A percentile compares a stretch with the other conserved stretches of the same genome.
Conservation (phyloP, 2,329 filamentous ascomycete genomes). For the Phaeosphaeriaceae sp. region DNA sequence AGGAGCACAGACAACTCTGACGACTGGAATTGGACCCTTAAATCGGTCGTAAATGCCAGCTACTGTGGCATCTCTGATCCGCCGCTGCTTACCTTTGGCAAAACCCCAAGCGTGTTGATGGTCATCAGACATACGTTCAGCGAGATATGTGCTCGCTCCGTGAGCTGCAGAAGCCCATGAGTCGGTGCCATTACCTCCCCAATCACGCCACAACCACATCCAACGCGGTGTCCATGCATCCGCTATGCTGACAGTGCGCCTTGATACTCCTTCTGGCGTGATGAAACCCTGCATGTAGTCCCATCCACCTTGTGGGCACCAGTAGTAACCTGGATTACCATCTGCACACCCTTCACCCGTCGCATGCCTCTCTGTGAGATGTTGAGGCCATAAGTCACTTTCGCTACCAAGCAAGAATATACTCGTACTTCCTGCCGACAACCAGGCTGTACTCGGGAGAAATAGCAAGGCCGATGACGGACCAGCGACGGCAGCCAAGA, state of each 20-base stretch:
- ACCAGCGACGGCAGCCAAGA: slow-evolving; percentile 5
- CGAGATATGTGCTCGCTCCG: slow-evolving; percentile 4
- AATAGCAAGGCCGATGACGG: slow-evolving; percentile 9
- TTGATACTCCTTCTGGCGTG: slow-evolving; percentile 1
- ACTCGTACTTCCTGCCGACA: slow-evolving; percentile 3
- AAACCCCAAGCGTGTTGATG: slow-evolving; percentile 3
- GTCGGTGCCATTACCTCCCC: background rate
- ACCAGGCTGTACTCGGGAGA: slow-evolving; percentile 2
- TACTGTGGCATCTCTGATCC: slow-evolving; percentile 1
- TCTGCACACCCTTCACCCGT: background rate
- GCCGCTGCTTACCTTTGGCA: background rate
- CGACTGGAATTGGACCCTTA: slow-evolving; percentile 3
- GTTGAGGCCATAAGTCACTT: slow-evolving; percentile 1
- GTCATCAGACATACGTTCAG: background rate
- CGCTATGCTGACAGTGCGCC: background rate
- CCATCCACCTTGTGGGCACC: slow-evolving; percentile 4
- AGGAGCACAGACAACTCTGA: slow-evolving; percentile 3
- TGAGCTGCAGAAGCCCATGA: slow-evolving; percentile 3
- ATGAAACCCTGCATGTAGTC: slow-evolving; percentile 3
- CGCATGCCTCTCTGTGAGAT: background rate
- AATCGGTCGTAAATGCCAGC: slow-evolving; percentile 1
- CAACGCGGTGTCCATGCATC: slow-evolving; percentile 5
- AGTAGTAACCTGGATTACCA: slow-evolving; percentile 1
- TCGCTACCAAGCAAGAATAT: slow-evolving; percentile 1
- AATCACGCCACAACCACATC: slow-evolving; percentile 4